A percentile compares a stretch with the other conserved stretches of the same genome.
phyloP scores from a whole-genome alignment of 768 basidiomycete species.

The Tylopilus sp. region DNA sequence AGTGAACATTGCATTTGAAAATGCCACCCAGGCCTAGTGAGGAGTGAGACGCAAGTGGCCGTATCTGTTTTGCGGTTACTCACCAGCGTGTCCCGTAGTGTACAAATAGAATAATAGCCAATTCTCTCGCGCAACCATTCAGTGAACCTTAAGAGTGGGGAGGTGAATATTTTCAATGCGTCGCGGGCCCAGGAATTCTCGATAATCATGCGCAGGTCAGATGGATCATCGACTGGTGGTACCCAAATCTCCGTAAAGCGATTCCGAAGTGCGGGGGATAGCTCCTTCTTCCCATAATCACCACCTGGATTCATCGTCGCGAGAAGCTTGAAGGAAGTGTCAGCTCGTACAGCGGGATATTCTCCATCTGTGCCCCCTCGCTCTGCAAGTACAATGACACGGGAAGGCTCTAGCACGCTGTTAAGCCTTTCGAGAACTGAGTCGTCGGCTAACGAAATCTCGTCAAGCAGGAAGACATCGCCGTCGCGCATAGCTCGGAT shows the following conservation, averaged over 20 bases:
- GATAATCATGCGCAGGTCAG: constrained; percentile 79
- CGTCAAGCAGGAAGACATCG: constrained; percentile 87
- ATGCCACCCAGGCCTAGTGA: constrained; percentile 85
- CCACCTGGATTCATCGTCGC: constrained; percentile 99
- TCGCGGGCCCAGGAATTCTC: constrained; percentile 61
- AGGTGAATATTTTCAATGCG: constrained; percentile 52
- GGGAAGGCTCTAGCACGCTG: constrained; percentile 89
- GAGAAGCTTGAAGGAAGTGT: constrained; percentile 75
- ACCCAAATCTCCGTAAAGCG: constrained; percentile 99
- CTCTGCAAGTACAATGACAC: constrained; percentile 90
- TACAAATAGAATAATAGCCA: constrained; percentile 62
- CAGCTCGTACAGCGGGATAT: constrained; percentile 63
- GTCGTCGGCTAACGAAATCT: constrained; percentile 96
- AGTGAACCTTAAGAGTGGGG: constrained; percentile 67
- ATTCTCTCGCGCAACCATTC: constrained; percentile 71
- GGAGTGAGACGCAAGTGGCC: constrained; percentile 2
- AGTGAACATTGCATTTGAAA: constrained; percentile 62
- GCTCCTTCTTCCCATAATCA: constrained; percentile 98
- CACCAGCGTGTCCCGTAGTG: constrained; percentile 87
- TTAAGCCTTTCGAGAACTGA: constrained; percentile 97
- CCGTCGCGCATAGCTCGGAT: constrained; percentile 87
- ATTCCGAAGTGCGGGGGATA: constrained; percentile 94
- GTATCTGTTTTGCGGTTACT: constrained; percentile 19
- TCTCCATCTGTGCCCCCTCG: constrained; percentile 75
- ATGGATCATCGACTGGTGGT: constrained; percentile 68